phyloP scores from a whole-genome alignment of 192 early-diverging fungal species.

The Rhizophlyctis rosea region DNA sequence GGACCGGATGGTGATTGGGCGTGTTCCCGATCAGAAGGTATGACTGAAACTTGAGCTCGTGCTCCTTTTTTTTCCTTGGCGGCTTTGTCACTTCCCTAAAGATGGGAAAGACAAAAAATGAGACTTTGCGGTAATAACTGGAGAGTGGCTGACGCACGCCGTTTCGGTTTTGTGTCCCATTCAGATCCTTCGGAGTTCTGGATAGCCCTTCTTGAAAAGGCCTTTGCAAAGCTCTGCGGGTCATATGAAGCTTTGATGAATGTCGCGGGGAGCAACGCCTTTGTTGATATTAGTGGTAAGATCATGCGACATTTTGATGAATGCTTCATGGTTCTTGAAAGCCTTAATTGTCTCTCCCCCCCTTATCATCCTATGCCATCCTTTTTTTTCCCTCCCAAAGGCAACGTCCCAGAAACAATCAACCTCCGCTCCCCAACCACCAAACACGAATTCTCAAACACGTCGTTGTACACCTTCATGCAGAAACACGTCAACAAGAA shows the following conservation, averaged over 20 bases:
- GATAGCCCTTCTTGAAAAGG: slow-evolving; percentile 49
- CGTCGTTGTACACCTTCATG: slow-evolving; percentile 25
- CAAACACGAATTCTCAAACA: slow-evolving; percentile 25
- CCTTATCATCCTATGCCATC: no score
- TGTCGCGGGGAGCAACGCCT: slow-evolving; percentile 29
- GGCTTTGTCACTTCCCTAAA: no score
- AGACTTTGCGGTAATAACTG: no score
- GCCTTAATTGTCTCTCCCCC: no score
- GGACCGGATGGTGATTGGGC: slow-evolving; percentile 28
- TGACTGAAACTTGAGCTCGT: background rate
- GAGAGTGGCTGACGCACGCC: no score
- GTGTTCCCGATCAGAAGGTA: slow-evolving; percentile 39
- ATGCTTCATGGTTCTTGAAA: no score
- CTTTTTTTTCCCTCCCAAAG: no score
- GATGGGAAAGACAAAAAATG: no score
- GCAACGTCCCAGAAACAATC: slow-evolving; percentile 43
- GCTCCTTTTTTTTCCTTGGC: no score
- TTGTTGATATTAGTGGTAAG: slow-evolving; percentile 41
- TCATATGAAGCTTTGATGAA: slow-evolving; percentile 34
- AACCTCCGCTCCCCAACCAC: slow-evolving; percentile 14
- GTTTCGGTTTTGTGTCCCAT: no score
- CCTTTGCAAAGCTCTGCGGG: slow-evolving; percentile 48
- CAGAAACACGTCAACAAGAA: slow-evolving; percentile 6
- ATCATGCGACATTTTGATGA: slow-evolving; percentile 2
- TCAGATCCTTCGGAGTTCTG: no score